A percentile compares a stretch with the other conserved stretches of the same genome.
Evolutionary conservation across 345 rosid genomes (phyloP).

Genomic region (Salix exigua): DNA sequence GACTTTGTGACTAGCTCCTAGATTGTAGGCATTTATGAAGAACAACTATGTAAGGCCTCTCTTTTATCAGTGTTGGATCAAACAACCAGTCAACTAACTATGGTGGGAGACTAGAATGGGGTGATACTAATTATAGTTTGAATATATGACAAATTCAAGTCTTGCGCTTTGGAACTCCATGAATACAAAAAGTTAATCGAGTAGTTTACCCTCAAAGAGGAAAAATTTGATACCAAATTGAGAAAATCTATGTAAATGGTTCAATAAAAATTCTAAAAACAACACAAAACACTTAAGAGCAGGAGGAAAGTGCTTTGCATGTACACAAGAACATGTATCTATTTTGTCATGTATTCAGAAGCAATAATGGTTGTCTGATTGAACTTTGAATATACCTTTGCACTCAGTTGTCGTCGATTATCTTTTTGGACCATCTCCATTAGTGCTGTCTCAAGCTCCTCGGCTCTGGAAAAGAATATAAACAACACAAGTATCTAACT

Average conservation of each 20-base stretch:
- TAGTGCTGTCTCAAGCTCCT: slow-evolving; percentile 91
- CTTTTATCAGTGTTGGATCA: not conserved
- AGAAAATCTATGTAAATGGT: not conserved
- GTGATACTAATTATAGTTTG: not conserved
- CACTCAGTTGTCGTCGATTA: slow-evolving; percentile 68
- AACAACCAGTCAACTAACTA: not conserved
- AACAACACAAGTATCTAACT: slow-evolving; percentile 2
- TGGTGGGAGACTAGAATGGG: not conserved
- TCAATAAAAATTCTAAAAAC: not conserved
- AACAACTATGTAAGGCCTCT: not conserved
- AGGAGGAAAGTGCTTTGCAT: not conserved
- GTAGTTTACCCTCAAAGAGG: not conserved
- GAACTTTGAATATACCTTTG: slow-evolving; percentile 48
- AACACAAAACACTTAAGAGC: not conserved
- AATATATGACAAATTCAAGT: not conserved
- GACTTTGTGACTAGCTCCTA: not conserved
- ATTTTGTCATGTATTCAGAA: not conserved
- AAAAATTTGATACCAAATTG: not conserved
- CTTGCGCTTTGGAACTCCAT: not conserved
- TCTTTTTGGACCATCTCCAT: slow-evolving; percentile 92
- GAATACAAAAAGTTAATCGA: not conserved
- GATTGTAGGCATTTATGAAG: not conserved
- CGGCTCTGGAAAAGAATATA: slow-evolving; percentile 56
- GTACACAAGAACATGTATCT: not conserved
- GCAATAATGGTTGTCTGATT: not conserved